Evolutionary conservation across 2,329 filamentous ascomycete species (phyloP).

Genomic region (Coniochaeta ligniaria): DNA sequence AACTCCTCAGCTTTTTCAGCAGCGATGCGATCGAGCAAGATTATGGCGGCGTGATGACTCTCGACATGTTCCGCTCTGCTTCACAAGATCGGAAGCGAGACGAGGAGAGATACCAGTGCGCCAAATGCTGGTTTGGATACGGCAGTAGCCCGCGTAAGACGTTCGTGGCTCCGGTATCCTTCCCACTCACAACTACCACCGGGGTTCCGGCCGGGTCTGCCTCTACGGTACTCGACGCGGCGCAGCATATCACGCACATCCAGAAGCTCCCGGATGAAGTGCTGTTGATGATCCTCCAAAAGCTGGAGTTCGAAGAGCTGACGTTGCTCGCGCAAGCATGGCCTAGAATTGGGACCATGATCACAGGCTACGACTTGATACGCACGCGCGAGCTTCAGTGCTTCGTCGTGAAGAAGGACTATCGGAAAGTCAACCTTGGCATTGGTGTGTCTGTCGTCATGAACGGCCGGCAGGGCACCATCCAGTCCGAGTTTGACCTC

Average conservation of each 20-base stretch:
- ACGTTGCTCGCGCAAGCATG: slow-evolving; percentile 27
- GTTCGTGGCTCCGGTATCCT: neutral
- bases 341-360: slow-evolving; percentile 23
- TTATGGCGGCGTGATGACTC: slow-evolving; percentile 17
- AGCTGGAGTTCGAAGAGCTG: slow-evolving; percentile 27
- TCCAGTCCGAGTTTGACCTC: slow-evolving; percentile 42
- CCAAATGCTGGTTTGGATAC: neutral
- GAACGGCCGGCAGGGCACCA: slow-evolving; percentile 11
- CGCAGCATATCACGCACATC: slow-evolving; percentile 10
- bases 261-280: slow-evolving; percentile 31
- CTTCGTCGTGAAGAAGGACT: slow-evolving; percentile 35
- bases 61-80: neutral
- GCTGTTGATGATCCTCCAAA: slow-evolving; percentile 24
- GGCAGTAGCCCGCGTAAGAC: neutral
- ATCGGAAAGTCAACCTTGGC: slow-evolving; percentile 29
- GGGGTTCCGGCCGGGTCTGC: no score
- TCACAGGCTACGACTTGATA: slow-evolving; percentile 26
- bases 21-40: slow-evolving; percentile 37
- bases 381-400: slow-evolving; percentile 38
- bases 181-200: no score
- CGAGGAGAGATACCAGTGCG: neutral
- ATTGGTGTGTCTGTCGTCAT: slow-evolving; percentile 27
- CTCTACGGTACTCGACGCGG: neutral
- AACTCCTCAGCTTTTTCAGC: slow-evolving; percentile 43
- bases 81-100: neutral